A percentile compares a stretch with the other conserved stretches of the same genome.
Evolutionary conservation across 768 basidiomycete genomes (phyloP).

Genomic region (Termitomyces sp.): DNA sequence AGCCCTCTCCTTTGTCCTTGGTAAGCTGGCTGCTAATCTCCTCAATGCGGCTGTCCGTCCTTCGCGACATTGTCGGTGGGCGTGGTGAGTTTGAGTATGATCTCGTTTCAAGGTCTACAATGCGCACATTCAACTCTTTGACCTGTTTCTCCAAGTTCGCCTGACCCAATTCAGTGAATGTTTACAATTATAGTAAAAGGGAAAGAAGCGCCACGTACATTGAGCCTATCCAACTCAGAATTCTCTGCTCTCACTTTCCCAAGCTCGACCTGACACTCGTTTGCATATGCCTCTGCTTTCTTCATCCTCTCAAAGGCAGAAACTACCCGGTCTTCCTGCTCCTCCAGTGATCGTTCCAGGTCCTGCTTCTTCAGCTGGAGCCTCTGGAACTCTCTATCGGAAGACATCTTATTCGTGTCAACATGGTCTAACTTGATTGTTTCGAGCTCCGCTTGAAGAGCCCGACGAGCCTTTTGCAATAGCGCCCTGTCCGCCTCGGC

Average conservation of each 20-base stretch:
- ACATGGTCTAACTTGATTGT: conserved; percentile 74
- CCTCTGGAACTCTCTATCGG: conserved; percentile 72
- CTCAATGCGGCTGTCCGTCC: conserved; percentile 68
- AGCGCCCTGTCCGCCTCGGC: conserved; percentile 79
- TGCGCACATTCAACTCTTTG: conserved; percentile 79
- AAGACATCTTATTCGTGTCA: conserved; percentile 65
- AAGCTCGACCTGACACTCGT: conserved; percentile 73
- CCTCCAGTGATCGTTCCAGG: conserved; percentile 72
- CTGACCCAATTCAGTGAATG: conserved; percentile 30
- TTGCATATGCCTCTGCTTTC: conserved; percentile 74
- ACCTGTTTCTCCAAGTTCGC: conserved; percentile 81
- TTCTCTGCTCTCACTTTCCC: conserved; percentile 79
- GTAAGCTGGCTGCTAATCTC: conserved; percentile 56
- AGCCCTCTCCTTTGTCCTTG: conserved; percentile 43
- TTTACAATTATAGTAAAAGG: conserved; percentile 2
- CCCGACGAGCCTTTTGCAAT: conserved; percentile 77
- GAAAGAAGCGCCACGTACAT: conserved; percentile 42
- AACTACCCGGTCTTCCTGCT: conserved; percentile 69
- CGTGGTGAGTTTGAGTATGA: conserved; percentile 67
- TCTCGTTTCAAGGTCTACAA: conserved; percentile 80
- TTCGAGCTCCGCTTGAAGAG: conserved; percentile 77
- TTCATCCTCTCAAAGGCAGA: conserved; percentile 77
- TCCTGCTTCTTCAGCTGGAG: conserved; percentile 81
- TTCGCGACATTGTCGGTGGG: conserved; percentile 49
- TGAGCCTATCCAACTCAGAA: conserved; percentile 72